Percentiles rank a stretch among this genome's conserved stretches.
Conservation (phyloP, 306 rosid genomes). For the Fragaria iinumae region DNA sequence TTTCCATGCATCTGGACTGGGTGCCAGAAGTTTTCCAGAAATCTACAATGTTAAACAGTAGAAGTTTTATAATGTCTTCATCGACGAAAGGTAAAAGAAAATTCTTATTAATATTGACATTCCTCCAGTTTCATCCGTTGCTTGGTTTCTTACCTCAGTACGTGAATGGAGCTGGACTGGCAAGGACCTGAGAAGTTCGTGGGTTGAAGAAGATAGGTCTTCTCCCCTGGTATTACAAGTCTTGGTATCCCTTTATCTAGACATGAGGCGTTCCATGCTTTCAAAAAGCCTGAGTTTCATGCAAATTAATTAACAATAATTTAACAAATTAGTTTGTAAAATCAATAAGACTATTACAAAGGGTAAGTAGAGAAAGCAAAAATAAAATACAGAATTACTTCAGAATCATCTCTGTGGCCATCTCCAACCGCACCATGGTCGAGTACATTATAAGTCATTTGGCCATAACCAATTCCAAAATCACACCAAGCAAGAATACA, state of each 20-base stretch:
- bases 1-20: too few species aligned
- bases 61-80: too few species aligned
- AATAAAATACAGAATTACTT: neutral
- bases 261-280: conserved; percentile 38
- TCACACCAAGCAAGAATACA: neutral
- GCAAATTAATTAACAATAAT: neutral
- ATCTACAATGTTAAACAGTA: too few species aligned
- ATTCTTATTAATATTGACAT: neutral
- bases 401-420: neutral
- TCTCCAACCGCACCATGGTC: neutral
- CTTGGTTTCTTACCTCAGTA: conserved; percentile 12
- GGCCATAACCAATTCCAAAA: neutral
- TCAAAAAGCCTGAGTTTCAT: conserved; percentile 32
- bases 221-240: conserved; percentile 24
- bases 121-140: neutral
- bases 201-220: conserved; percentile 19
- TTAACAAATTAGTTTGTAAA: neutral
- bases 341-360: neutral
- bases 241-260: conserved; percentile 20
- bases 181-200: conserved; percentile 35
- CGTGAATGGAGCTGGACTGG: conserved; percentile 19
- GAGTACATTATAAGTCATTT: neutral
- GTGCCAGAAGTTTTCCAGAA: too few species aligned
- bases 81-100: too few species aligned
- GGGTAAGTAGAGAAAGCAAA: neutral